Conservation (phyloP, 495 filamentous ascomycete species). For the Penicillium macrosclerotiorum region DNA sequence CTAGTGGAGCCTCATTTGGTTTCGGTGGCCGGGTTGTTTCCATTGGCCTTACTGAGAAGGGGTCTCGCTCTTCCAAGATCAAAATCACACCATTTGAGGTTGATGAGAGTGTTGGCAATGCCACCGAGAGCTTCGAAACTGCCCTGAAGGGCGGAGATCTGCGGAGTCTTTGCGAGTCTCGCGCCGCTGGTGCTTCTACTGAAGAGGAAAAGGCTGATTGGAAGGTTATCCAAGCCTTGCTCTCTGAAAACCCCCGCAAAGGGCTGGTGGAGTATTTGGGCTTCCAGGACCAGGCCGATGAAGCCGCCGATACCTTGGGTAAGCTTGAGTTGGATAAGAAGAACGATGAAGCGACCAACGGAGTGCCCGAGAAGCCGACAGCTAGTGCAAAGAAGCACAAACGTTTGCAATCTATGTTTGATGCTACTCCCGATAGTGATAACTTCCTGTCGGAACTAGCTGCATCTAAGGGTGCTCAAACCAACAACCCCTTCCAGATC, state of each 20-base stretch:
- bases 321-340: slow-evolving; percentile 45
- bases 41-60: slow-evolving; percentile 61
- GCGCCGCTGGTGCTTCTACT: slow-evolving; percentile 65
- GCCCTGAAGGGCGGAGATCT: slow-evolving; percentile 77
- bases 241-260: slow-evolving; percentile 74
- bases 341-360: slow-evolving; percentile 46
- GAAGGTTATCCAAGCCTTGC: slow-evolving; percentile 88
- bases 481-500: slow-evolving; percentile 84
- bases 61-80: slow-evolving; percentile 70
- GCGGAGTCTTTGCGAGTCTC: slow-evolving; percentile 73
- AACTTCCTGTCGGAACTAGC: slow-evolving; percentile 76
- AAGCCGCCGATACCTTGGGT: slow-evolving; percentile 46
- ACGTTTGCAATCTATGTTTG: slow-evolving; percentile 79
- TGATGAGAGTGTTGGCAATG: slow-evolving; percentile 78
- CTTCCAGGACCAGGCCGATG: slow-evolving; percentile 61
- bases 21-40: slow-evolving; percentile 92
- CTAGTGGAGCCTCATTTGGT: slow-evolving; percentile 86
- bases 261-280: slow-evolving; percentile 84
- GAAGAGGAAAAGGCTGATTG: slow-evolving; percentile 95
- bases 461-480: slow-evolving; percentile 74
- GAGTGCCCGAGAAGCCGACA: slow-evolving; percentile 44
- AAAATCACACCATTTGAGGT: slow-evolving; percentile 84
- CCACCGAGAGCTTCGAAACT: slow-evolving; percentile 83
- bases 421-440: slow-evolving; percentile 70
- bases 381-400: slow-evolving; percentile 53